Evolutionary conservation across 2,329 filamentous ascomycete genomes (phyloP), one percentile per base, ranked within the genome.

Genomic region (Cladosporium sp.): DNA sequence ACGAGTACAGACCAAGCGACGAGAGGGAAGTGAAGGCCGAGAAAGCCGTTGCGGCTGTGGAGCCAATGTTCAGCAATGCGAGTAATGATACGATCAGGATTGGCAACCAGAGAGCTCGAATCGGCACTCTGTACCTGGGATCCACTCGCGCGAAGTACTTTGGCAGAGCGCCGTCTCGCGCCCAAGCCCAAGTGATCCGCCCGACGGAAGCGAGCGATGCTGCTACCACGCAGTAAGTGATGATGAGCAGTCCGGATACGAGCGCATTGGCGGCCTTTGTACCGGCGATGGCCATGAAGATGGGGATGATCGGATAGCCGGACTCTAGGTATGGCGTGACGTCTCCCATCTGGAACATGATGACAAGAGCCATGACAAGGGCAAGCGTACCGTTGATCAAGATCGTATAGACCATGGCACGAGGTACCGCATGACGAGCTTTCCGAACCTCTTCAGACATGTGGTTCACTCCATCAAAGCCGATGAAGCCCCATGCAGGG

Each of bases 401-500:
- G 10, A 80, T 75, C 1, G 76, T 79, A 64, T 76, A 77, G 46
- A 82, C 77, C 73, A 84, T 81, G 16, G 78, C 53, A 21, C 61
- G 53, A 57, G 65, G 44, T 29, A 67, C 62, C n/a, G 66, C 31
- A 29, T 56, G 50, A 8, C 60, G 33, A 56, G 66, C 63, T 64
- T 40, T 75, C 58, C 77, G 73, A 29, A 82, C 78, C 69, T 83
- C 82, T 70, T 83, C 82, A 23, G 80, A 78, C 72, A 81, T 80
- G 29, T 66, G 65, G 16, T 56, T 62, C 4, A 57, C 44, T 28
- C 50, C 65, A 33, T 66, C 65, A 29, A 67, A 67, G 23, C 62
- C 66, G 29, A 57, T 40, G 40, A 65, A 62, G 49, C 59, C 49
- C 65, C 62, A 64, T 10, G 58, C 64, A 26, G 66, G 60, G 5